A percentile compares a stretch with the other conserved stretches of the same genome.
These are phyloP conservation scores for Galerina marginata DNA, from an alignment of 768 basidiomycete genomes.

Conservation along the genomic window DNA sequence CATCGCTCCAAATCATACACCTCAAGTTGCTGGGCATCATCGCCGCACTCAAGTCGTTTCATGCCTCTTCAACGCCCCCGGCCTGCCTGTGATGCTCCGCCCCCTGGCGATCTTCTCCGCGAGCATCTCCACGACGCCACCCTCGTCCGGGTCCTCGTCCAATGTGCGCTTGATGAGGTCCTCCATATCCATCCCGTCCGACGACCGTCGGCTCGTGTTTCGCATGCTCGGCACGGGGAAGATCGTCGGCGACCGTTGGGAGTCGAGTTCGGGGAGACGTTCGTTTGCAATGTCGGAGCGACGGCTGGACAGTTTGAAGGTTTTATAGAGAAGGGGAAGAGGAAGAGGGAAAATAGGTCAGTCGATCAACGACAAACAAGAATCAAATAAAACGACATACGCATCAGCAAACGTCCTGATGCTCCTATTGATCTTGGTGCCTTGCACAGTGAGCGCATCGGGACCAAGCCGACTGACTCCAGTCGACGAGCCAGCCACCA, in stretches of 20 bases:
- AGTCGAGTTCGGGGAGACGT: constrained; percentile 66
- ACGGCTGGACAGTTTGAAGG: constrained; percentile 48
- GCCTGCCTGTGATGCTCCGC: constrained; percentile 48
- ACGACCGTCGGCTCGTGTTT: constrained; percentile 41
- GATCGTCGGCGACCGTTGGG: constrained; percentile 40
- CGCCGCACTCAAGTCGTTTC: constrained; percentile 46
- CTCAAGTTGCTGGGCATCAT: background rate
- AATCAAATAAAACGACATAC: constrained; percentile 44
- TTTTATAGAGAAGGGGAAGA: background rate
- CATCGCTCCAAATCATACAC: background rate
- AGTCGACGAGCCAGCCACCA: constrained; percentile 27
- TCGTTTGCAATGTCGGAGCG: constrained; percentile 77
- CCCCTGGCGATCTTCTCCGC: constrained; percentile 68
- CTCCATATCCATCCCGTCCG: constrained; percentile 64
- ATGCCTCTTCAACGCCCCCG: constrained; percentile 64
- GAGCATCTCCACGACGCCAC: constrained; percentile 59
- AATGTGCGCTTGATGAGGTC: constrained; percentile 65
- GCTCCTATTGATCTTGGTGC: constrained; percentile 58
- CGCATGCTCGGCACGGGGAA: constrained; percentile 70
- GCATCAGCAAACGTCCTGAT: constrained; percentile 81
- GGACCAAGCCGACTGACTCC: constrained; percentile 40
- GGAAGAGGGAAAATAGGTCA: background rate
- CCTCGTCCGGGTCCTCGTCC: constrained; percentile 61
- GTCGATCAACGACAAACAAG: too few relatives aligned
- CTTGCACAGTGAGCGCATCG: constrained; percentile 68